Evolutionary conservation across 176 grass and related monocot species (phyloP), one percentile per base, ranked within the genome.

Genomic region (Echinochloa phyllopogon): DNA sequence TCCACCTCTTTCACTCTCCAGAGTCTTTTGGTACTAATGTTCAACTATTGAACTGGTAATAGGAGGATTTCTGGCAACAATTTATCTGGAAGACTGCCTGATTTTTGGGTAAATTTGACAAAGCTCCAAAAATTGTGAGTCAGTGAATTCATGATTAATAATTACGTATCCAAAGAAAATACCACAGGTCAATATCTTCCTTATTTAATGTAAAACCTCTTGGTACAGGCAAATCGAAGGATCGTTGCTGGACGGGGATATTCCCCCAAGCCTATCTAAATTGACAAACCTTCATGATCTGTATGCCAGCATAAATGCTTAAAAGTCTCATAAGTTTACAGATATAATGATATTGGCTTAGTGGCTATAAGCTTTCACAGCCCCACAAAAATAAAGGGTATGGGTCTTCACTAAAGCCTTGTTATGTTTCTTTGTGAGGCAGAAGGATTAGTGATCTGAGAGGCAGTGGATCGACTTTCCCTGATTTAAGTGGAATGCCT

Each of bases 391-490:
- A 71, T 24, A 45, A 25, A 6, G 3, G n/a, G 24, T 43, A 80
- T 23, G 56, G 23, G 6, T 69, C 74, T 49, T 70, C 10, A 18
- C 53, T 50, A 78, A 38, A 77, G 43, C 73, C 10, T 6, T 18
- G 29, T 75, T 65, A 37, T 3, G 17, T 91, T 90, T 84, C 59
- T 69, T 21, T 79, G 44, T 80, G 72, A 81, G 69, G 37, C 80
- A 98, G 92, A 91, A 95, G 92, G 86, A 87, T 98, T 69, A 91
- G 79, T 88, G 92, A 98, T 69, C 74, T 98, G 49, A 93, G 84
- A 84, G 90, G 82, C 74, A 90, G 79, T 49, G 84, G 27, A 36
- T 94, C 95, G 45, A 50, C 58, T 51, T 93, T 98, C 64, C 95
- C 92, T 4, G 78, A 93, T 58, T 84, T 98, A 81, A 91, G 90